Evolutionary conservation across 495 filamentous ascomycete genomes (phyloP).

Genomic region (Amniculicola lignicola): DNA sequence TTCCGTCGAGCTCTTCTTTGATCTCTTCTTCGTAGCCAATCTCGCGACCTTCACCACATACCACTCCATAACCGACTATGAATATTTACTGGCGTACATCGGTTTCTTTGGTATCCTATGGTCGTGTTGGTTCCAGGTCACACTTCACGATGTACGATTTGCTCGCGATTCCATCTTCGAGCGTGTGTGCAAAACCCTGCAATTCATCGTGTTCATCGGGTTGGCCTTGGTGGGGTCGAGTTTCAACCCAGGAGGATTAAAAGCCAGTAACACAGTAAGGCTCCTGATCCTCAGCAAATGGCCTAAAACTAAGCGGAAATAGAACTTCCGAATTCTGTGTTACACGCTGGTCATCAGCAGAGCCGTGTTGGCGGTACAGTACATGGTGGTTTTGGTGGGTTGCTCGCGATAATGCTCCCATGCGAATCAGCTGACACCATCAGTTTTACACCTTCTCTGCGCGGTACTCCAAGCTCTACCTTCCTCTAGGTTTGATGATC

Average conservation of each 20-base stretch:
- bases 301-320: background rate
- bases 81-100: constrained; percentile 27
- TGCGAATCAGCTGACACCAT: background rate
- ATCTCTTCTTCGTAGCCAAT: constrained; percentile 68
- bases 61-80: constrained; percentile 28
- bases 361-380: constrained; percentile 23
- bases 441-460: constrained; percentile 13
- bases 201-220: constrained; percentile 33
- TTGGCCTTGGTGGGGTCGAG: constrained; percentile 29
- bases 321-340: constrained; percentile 35
- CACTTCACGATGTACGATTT: constrained; percentile 32
- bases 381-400: constrained; percentile 25
- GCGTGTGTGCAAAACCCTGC: constrained; percentile 30
- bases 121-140: constrained; percentile 32
- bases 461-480: constrained; percentile 21
- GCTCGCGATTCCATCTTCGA: constrained; percentile 32
- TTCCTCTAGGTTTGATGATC: constrained; percentile 26
- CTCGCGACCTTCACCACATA: constrained; percentile 58
- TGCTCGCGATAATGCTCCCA: background rate
- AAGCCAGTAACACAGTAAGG: constrained; percentile 20
- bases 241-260: constrained; percentile 22
- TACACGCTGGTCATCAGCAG: constrained; percentile 32
- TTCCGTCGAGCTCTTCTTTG: constrained; percentile 63
- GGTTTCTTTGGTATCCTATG: constrained; percentile 33
- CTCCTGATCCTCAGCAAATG: background rate